Conservation (phyloP, 2,329 filamentous ascomycete species). For the Penicillium sp. region DNA sequence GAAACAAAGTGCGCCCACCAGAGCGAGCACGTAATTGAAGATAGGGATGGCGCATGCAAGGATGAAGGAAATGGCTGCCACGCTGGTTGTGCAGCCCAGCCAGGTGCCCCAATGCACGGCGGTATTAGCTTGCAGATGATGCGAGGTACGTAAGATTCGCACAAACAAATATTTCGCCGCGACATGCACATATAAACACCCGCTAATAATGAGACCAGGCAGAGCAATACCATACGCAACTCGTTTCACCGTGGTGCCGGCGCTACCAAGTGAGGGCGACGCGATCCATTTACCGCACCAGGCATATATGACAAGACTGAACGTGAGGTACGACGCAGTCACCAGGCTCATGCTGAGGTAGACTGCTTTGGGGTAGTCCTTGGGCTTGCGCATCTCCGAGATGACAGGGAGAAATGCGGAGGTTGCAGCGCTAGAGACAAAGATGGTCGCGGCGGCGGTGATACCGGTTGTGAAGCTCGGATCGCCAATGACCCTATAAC, state of each 20-base stretch:
- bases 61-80: constrained; percentile 50
- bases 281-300: constrained; percentile 65
- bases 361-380: constrained; percentile 61
- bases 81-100: constrained; percentile 47
- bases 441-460: constrained; percentile 59
- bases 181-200: constrained; percentile 46
- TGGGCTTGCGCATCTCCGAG: constrained; percentile 62
- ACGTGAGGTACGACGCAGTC: constrained; percentile 57
- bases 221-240: constrained; percentile 62
- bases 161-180: constrained; percentile 59
- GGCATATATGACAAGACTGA: constrained; percentile 61
- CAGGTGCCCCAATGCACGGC: constrained; percentile 54
- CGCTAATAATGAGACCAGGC: constrained; percentile 54
- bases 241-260: constrained; percentile 61
- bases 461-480: constrained; percentile 62
- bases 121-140: constrained; percentile 55
- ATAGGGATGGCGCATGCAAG: constrained; percentile 57
- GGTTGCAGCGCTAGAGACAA: constrained; percentile 60
- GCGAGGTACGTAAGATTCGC: constrained; percentile 52
- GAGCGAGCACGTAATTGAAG: constrained; percentile 53
- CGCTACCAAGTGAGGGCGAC: constrained; percentile 61
- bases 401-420: constrained; percentile 65
- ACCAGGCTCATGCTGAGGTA: constrained; percentile 61
- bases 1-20: constrained; percentile 53
- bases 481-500: constrained; percentile 57